Conservation (phyloP, 352 stramenopile genomes). For the Globisporangium viniferum region DNA sequence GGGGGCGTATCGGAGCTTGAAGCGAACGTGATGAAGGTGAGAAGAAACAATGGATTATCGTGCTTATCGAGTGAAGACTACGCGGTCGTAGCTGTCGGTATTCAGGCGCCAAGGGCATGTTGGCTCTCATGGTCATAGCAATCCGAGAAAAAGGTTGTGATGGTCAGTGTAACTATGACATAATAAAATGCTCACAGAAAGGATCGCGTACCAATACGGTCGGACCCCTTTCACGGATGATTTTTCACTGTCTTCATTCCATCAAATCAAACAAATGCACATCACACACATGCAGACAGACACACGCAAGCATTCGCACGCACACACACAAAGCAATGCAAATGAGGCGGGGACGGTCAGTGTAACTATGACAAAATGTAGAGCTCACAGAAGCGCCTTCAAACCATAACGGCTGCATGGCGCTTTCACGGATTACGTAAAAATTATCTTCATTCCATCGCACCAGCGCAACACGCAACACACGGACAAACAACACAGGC, state of each 20-base stretch:
- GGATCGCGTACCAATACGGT: conserved; percentile 43
- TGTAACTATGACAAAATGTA: conserved; percentile 59
- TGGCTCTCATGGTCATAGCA: no score
- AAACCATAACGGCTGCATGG: conserved; percentile 19
- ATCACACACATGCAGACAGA: not conserved
- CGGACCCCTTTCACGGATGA: conserved; percentile 42
- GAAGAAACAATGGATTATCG: not conserved
- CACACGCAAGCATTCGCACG: not conserved
- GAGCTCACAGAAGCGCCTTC: conserved; percentile 32
- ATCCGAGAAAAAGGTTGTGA: conserved; percentile 17
- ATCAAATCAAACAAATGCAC: conserved; percentile 25
- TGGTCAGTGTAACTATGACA: conserved; percentile 81
- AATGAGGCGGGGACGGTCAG: conserved; percentile 33
- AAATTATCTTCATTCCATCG: conserved; percentile 21
- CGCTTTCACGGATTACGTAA: conserved; percentile 20
- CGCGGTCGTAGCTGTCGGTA: no score
- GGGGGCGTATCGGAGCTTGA: no score
- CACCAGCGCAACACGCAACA: conserved; percentile 1
- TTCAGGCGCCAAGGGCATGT: no score
- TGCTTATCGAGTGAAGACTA: not conserved
- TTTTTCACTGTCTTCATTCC: conserved; percentile 48
- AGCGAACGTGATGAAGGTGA: not conserved
- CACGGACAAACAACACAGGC: not conserved
- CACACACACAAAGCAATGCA: not conserved
- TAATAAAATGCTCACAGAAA: conserved; percentile 59